Percentiles rank a stretch among this genome's conserved stretches.
Evolutionary conservation across 1,139 yeast genomes (phyloP).

Genomic region (Meyerozyma carpophila): DNA sequence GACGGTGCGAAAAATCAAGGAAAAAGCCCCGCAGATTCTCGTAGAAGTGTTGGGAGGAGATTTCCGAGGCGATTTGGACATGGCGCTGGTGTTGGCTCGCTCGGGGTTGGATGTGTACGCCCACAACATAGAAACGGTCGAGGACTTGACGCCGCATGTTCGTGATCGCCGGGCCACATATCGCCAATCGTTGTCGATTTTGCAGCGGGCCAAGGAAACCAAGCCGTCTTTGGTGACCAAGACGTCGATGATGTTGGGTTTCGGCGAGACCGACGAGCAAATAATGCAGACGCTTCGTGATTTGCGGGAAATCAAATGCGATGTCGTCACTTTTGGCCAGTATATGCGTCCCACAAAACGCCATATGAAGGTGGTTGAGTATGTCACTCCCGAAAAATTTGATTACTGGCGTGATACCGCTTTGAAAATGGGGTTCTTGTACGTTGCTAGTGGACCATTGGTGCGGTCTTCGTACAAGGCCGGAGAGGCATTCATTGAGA

Average conservation of each 20-base stretch:
- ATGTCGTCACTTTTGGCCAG: slow-evolving; percentile 97
- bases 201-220: slow-evolving; percentile 72
- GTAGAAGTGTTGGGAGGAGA: slow-evolving; percentile 96
- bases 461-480: slow-evolving; percentile 97
- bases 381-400: slow-evolving; percentile 90
- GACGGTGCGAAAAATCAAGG: slow-evolving; percentile 79
- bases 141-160: slow-evolving; percentile 87
- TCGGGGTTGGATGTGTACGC: slow-evolving; percentile 96
- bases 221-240: slow-evolving; percentile 80
- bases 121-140: slow-evolving; percentile 95
- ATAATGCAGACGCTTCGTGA: slow-evolving; percentile 68
- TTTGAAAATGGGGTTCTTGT: slow-evolving; percentile 83
- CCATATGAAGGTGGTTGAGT: slow-evolving; percentile 97
- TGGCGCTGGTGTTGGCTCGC: slow-evolving; percentile 73
- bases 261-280: slow-evolving; percentile 95
- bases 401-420: slow-evolving; percentile 91
- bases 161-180: slow-evolving; percentile 97
- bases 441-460: slow-evolving; percentile 96
- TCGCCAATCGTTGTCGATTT: slow-evolving; percentile 76
- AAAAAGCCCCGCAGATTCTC: slow-evolving; percentile 82
- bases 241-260: slow-evolving; percentile 93
- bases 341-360: slow-evolving; percentile 99
- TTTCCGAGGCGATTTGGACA: slow-evolving; percentile 81
- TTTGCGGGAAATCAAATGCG: slow-evolving; percentile 72
- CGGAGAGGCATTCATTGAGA: slow-evolving; percentile 96